phyloP scores from a whole-genome alignment of 129 eudicot species.

The Chrysanthemum lavandulifolium region DNA sequence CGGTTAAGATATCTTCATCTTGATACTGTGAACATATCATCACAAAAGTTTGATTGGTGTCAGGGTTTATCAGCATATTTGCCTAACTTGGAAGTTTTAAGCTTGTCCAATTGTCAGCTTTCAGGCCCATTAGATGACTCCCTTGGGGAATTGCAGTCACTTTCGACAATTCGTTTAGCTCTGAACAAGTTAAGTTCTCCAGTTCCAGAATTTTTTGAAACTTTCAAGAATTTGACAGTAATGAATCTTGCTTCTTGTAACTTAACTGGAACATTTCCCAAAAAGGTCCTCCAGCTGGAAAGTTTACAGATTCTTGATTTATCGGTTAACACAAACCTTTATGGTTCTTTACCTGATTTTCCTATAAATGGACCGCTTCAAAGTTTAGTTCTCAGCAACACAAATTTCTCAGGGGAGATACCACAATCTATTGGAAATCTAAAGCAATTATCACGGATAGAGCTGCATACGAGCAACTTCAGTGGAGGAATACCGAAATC shows the following conservation, averaged over 20 bases:
- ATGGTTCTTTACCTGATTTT: conserved; percentile 50
- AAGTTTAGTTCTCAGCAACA: conserved; percentile 40
- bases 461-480: conserved; percentile 29
- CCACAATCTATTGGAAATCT: conserved; percentile 51
- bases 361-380: conserved; percentile 34
- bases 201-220: conserved; percentile 45
- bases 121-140: conserved; percentile 52
- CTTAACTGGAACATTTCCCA: conserved; percentile 48
- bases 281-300: conserved; percentile 37
- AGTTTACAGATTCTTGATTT: conserved; percentile 45
- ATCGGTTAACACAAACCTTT: conserved; percentile 36
- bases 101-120: conserved; percentile 45
- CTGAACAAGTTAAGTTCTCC: conserved; percentile 38
- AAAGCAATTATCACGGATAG: conserved; percentile 27
- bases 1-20: conserved; percentile 42
- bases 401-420: conserved; percentile 45
- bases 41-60: conserved; percentile 43
- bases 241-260: conserved; percentile 39
- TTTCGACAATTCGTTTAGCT: conserved; percentile 38
- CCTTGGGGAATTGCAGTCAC: conserved; percentile 28
- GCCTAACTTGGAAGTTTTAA: conserved; percentile 42
- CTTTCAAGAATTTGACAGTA: conserved; percentile 39
- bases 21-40: conserved; percentile 45
- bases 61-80: conserved; percentile 42
- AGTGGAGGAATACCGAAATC: conserved; percentile 49